Evolutionary conservation across 768 basidiomycete genomes (phyloP).

Genomic region (Mycena epipterygia): DNA sequence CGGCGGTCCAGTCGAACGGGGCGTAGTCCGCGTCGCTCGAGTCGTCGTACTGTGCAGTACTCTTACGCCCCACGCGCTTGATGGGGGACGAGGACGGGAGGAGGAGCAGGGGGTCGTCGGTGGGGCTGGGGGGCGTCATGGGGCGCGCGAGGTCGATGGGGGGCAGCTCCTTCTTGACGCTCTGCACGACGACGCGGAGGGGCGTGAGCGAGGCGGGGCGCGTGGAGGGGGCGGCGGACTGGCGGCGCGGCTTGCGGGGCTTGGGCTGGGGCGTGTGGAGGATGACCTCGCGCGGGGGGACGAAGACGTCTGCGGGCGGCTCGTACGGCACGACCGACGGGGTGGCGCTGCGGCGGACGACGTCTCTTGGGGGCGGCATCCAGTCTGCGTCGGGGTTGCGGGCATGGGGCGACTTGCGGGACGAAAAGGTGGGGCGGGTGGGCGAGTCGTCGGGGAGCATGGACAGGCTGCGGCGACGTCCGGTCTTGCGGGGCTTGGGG

Average conservation of each 20-base stretch:
- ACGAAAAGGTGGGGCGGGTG: slow-evolving; percentile 42
- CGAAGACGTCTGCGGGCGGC: slow-evolving; percentile 77
- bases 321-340: slow-evolving; percentile 64
- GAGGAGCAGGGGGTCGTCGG: slow-evolving; percentile 81
- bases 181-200: slow-evolving; percentile 33
- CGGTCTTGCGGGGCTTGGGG: slow-evolving; percentile 70
- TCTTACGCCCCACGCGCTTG: slow-evolving; percentile 21
- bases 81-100: slow-evolving; percentile 48
- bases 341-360: slow-evolving; percentile 61
- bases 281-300: slow-evolving; percentile 75
- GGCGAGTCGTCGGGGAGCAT: slow-evolving; percentile 6
- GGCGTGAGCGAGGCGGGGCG: slow-evolving; percentile 38
- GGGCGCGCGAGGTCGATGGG: slow-evolving; percentile 70
- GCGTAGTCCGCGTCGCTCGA: slow-evolving; percentile 7
- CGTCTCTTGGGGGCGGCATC: slow-evolving; percentile 49
- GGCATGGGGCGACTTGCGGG: neutral
- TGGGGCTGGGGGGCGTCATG: slow-evolving; percentile 79
- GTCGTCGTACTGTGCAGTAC: neutral
- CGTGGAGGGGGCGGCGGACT: neutral
- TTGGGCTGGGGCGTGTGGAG: slow-evolving; percentile 37
- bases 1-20: slow-evolving; percentile 27
- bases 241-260: neutral
- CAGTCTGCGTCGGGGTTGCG: slow-evolving; percentile 65
- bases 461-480: slow-evolving; percentile 4
- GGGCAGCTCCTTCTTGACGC: slow-evolving; percentile 76